Evolutionary conservation across 441 rosid species (phyloP), one percentile per base, ranked within the genome.

Genomic region (Hypseocharis bilobata): DNA sequence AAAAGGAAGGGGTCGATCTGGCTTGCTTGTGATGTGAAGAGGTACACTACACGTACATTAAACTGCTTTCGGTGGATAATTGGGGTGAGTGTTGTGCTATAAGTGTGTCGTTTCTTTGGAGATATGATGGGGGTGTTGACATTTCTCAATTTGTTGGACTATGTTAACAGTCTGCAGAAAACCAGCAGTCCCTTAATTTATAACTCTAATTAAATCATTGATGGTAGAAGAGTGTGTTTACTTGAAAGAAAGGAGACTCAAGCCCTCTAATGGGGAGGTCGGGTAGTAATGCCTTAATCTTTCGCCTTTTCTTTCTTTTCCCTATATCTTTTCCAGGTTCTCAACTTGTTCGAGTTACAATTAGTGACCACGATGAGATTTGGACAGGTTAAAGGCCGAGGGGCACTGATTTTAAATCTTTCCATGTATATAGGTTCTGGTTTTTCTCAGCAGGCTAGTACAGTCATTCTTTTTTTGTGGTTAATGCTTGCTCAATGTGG

Each of bases 31-130:
- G 68, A 51, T 70, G 52, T 65, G 49, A 30, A 73, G 68, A 40
- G 67, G 51, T 59, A 8, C 44, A 11, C 34, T 59, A 8, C 44
- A 11, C 34, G 70, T 66, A 45, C 60, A 54, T 72, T 38, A 51
- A 32, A 32, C 56, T 44, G 70, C 61, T 40, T 64, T 67, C 45
- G 56, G n/a, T 20, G 26, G 69, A 66, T 65, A 38, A 29, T 45
- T 60, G 52, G 54, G 63, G 60, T 62, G 44, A 62, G 69, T 38
- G 58, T 72, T 65, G 64, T 71, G 77, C 70, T 62, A 63, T 73
- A 25, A 13, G 16, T 20, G 61, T 44, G 72, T 51, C 10, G 13
- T 62, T 72, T 72, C 67, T 55, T 32, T 54, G 56, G 74, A 58
- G 58, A 70, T 67, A 22, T 70, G 19, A 36, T 56, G n/a, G 52